A percentile compares a stretch with the other conserved stretches of the same genome.
These are phyloP conservation scores for Bjerkandera adusta DNA, from an alignment of 1,284 basidiomycete genomes.

Conservation along the genomic window DNA sequence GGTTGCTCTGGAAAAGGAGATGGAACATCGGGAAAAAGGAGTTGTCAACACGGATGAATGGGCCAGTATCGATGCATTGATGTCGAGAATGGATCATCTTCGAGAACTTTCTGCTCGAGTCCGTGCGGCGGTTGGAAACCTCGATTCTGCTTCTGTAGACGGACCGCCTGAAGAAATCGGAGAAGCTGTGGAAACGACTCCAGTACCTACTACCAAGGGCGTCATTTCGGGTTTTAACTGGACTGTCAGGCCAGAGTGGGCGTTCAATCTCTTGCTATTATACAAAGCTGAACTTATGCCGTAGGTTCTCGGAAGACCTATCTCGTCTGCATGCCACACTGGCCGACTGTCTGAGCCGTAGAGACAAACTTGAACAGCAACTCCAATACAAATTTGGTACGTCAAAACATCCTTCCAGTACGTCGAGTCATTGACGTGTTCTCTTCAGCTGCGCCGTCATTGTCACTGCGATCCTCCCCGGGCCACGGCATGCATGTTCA, in stretches of 20 bases:
- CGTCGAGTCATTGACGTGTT: neutral
- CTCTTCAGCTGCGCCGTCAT: conserved; percentile 60
- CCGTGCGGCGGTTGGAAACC: conserved; percentile 48
- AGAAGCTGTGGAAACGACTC: no score
- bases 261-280: conserved; percentile 11
- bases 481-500: conserved; percentile 76
- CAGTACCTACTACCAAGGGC: neutral
- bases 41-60: conserved; percentile 42
- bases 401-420: conserved; percentile 14
- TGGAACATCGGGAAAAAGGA: conserved; percentile 43
- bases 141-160: no score
- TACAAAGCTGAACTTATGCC: conserved; percentile 6
- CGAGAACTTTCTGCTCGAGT: conserved; percentile 59
- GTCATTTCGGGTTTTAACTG: conserved; percentile 37
- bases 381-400: conserved; percentile 58
- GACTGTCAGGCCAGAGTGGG: conserved; percentile 75
- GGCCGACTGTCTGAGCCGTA: conserved; percentile 41
- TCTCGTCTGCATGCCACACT: conserved; percentile 51
- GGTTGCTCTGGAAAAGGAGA: conserved; percentile 51
- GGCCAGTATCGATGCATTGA: conserved; percentile 52
- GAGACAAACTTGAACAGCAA: conserved; percentile 50
- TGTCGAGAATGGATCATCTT: conserved; percentile 58
- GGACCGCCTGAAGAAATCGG: conserved; percentile 20
- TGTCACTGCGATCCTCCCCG: conserved; percentile 67
- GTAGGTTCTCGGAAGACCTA: conserved; percentile 70